These are phyloP conservation scores for Camellia oleifera DNA, from an alignment of 179 eudicot genomes.

Conservation along the genomic window DNA sequence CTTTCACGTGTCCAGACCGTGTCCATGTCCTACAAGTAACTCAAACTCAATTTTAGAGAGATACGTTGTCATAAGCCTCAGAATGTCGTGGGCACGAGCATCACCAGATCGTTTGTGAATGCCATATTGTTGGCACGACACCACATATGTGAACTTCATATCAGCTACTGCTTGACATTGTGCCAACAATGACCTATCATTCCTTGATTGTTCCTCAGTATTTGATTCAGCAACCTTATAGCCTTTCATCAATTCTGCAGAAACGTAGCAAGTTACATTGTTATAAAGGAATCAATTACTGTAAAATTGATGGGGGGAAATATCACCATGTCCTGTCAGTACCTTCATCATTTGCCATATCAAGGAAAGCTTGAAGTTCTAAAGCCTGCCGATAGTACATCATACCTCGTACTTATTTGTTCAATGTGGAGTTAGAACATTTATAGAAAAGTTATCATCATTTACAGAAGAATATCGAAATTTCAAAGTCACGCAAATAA, in stretches of 20 bases:
- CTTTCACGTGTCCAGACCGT: too few species aligned
- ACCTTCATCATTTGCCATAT: conserved; percentile 98
- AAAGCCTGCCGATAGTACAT: conserved; percentile 98
- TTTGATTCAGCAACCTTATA: conserved; percentile 85
- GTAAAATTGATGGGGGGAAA: conserved; percentile 6
- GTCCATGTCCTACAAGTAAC: too few species aligned
- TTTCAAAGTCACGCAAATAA: neutral
- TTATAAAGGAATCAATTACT: neutral
- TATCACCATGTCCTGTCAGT: conserved; percentile 10
- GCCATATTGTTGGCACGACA: conserved; percentile 96
- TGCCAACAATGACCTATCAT: conserved; percentile 65
- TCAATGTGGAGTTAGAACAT: conserved; percentile 21
- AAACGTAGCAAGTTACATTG: conserved; percentile 23
- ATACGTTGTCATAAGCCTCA: conserved; percentile 94
- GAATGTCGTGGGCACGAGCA: conserved; percentile 79
- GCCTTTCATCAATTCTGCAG: conserved; percentile 86
- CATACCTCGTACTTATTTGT: conserved; percentile 86
- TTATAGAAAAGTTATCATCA: neutral
- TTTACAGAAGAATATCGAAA: neutral
- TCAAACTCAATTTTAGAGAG: conserved; percentile 17
- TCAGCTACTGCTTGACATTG: conserved; percentile 98
- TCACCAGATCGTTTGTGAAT: conserved; percentile 85
- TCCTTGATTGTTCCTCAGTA: conserved; percentile 58
- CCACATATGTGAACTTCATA: conserved; percentile 95
- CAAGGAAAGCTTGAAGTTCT: conserved; percentile 99